phyloP scores from a whole-genome alignment of 2,329 filamentous ascomycete species.

The Macroventuria anomochaeta region DNA sequence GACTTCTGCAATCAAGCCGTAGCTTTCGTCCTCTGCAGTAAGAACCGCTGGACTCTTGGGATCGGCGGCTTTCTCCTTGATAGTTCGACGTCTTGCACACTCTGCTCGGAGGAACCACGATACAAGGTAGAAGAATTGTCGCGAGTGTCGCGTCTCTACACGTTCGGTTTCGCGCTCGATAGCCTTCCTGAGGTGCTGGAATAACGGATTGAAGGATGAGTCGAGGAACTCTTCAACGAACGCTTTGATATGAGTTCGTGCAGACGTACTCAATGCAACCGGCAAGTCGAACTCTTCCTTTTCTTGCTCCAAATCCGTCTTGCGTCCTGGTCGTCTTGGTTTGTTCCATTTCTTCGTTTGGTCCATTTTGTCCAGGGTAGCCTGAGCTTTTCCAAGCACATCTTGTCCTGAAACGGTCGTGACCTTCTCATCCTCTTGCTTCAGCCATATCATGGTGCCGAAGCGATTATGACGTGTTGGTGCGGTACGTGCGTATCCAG shows the following conservation, averaged over 20 bases:
- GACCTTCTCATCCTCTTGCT: slow-evolving; percentile 82
- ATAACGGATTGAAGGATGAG: slow-evolving; percentile 89
- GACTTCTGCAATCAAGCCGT: slow-evolving; percentile 85
- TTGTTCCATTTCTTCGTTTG: slow-evolving; percentile 88
- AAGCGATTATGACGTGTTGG: slow-evolving; percentile 92
- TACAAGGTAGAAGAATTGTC: slow-evolving; percentile 90
- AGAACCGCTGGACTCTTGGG: slow-evolving; percentile 51
- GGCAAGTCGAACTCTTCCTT: slow-evolving; percentile 74
- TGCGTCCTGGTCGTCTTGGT: slow-evolving; percentile 62
- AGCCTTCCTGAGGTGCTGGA: slow-evolving; percentile 82
- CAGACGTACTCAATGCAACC: slow-evolving; percentile 71
- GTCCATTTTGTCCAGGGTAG: slow-evolving; percentile 87
- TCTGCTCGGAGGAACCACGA: slow-evolving; percentile 94
- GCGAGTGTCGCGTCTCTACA: slow-evolving; percentile 75
- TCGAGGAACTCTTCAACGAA: slow-evolving; percentile 96
- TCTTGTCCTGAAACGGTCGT: slow-evolving; percentile 89
- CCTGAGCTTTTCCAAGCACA: slow-evolving; percentile 74
- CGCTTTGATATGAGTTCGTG: slow-evolving; percentile 75
- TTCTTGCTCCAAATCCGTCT: slow-evolving; percentile 48
- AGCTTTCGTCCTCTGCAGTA: slow-evolving; percentile 70
- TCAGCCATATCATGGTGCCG: slow-evolving; percentile 96
- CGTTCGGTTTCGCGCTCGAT: slow-evolving; percentile 89
- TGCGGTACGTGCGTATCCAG: slow-evolving; percentile 75
- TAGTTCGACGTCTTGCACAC: slow-evolving; percentile 67
- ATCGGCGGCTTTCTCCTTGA: slow-evolving; percentile 60